A percentile compares a stretch with the other conserved stretches of the same genome.
Evolutionary conservation across 2,329 filamentous ascomycete genomes (phyloP).

Genomic region (Trichoderma pleuroti): DNA sequence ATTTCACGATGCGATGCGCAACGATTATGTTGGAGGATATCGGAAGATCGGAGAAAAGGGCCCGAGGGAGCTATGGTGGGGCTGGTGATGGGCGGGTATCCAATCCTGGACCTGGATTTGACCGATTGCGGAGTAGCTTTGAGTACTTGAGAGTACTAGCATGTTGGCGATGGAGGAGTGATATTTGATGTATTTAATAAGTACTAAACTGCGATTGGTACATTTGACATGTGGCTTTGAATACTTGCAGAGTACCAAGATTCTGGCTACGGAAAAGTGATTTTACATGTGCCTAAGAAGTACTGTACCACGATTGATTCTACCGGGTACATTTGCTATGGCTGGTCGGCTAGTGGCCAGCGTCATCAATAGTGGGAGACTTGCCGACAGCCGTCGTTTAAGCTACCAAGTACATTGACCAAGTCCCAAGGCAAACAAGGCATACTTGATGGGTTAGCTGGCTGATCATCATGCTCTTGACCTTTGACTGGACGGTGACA

Average conservation of each 20-base stretch:
- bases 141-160: accelerated
- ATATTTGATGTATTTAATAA: neutral
- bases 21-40: neutral
- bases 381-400: neutral
- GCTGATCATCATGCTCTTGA: neutral
- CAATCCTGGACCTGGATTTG: neutral
- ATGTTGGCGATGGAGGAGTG: accelerated
- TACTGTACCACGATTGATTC: neutral
- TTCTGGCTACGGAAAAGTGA: accelerated
- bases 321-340: neutral
- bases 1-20: neutral
- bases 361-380: neutral
- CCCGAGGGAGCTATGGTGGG: constrained; percentile 7
- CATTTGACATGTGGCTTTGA: neutral
- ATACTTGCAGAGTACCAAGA: accelerated
- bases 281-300: accelerated
- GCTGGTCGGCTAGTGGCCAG: neutral
- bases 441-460: neutral
- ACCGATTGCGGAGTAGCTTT: neutral
- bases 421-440: neutral
- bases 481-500: neutral
- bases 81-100: neutral
- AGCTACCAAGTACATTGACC: neutral
- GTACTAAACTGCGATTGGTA: neutral
- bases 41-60: neutral